A percentile compares a stretch with the other conserved stretches of the same genome.
Conservation (phyloP, 192 early-diverging fungal species). For the Funneliformis mosseae region DNA sequence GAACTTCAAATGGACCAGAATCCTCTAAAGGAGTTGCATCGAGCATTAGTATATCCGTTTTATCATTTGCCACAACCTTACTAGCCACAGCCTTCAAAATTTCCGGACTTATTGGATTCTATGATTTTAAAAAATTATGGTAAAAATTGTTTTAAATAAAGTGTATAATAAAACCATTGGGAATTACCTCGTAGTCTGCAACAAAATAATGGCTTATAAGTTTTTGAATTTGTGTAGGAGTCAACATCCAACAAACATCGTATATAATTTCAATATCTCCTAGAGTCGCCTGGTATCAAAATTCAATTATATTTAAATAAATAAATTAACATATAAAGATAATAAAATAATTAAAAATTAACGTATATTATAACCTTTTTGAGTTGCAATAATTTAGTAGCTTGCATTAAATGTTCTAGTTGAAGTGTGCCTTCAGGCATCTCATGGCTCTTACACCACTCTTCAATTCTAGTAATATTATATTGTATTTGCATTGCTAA, state of each 20-base stretch:
- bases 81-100: conserved; percentile 88
- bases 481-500: conserved; percentile 97
- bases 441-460: conserved; percentile 98
- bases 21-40: conserved; percentile 74
- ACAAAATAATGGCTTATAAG: conserved; percentile 93
- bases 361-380: no score
- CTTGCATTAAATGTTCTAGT: conserved; percentile 92
- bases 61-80: conserved; percentile 84
- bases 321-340: conserved; percentile 25
- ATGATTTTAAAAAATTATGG: conserved; percentile 18
- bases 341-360: no score
- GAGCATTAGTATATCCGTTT: conserved; percentile 85
- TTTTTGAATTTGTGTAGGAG: conserved; percentile 97
- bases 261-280: conserved; percentile 98
- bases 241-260: conserved; percentile 96
- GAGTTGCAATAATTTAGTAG: conserved; percentile 95
- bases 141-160: no score
- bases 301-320: conserved; percentile 7
- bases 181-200: conserved; percentile 89
- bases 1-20: conserved; percentile 61
- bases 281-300: conserved; percentile 45
- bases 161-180: background rate
- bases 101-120: conserved; percentile 80
- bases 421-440: conserved; percentile 89
- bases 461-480: conserved; percentile 95